These are phyloP conservation scores for Fusarium tupiense DNA, from an alignment of 2,329 filamentous ascomycete species.

Conservation along the genomic window DNA sequence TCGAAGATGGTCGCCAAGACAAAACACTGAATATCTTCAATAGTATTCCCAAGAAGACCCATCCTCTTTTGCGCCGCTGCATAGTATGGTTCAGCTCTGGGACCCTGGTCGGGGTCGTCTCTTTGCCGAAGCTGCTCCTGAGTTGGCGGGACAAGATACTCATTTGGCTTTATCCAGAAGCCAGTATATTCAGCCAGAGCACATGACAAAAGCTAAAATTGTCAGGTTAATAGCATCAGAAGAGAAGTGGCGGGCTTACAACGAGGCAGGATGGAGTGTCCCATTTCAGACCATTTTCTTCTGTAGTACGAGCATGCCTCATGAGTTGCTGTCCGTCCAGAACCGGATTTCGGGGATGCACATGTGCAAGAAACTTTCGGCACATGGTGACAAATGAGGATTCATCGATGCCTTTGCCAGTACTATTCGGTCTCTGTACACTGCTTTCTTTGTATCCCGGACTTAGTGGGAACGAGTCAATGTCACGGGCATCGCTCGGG, in stretches of 20 bases:
- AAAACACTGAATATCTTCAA: conserved; percentile 41
- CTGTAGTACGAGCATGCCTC: conserved; percentile 19
- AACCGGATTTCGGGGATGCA: conserved; percentile 38
- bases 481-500: not conserved
- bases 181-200: conserved; percentile 3
- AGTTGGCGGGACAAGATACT: not conserved
- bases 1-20: conserved; percentile 38
- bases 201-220: conserved; percentile 4
- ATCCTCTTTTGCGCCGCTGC: conserved; percentile 36
- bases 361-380: conserved; percentile 25
- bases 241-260: not conserved
- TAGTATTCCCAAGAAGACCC: conserved; percentile 30
- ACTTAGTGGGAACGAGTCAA: conserved; percentile 5
- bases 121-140: not conserved
- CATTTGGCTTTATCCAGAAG: not conserved
- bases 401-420: not conserved
- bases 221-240: not conserved
- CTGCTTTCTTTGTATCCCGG: not conserved
- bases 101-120: not conserved
- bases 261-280: conserved; percentile 36
- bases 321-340: conserved; percentile 32
- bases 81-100: conserved; percentile 33
- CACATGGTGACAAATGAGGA: not conserved
- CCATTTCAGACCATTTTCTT: conserved; percentile 32
- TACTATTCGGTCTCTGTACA: not conserved